Base-by-base conservation (phyloP, 768 basidiomycete species). In the Crepidotus variabilis region DNA sequence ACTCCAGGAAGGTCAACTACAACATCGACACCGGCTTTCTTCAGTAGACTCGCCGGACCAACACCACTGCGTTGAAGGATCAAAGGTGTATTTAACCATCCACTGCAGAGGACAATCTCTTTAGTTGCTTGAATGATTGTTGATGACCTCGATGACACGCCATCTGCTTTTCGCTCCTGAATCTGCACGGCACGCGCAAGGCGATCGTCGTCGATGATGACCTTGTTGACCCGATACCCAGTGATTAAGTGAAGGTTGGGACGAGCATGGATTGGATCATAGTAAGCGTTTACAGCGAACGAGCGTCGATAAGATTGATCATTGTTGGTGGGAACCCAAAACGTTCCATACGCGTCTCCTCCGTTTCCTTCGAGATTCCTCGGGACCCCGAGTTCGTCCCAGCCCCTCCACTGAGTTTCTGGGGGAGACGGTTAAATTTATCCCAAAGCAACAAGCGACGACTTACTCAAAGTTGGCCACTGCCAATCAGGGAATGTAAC, bases 401-500 rank as follows among this genome's bases (percentile, higher is more conserved):
- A 56, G 8, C 54, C 59, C 13, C 48, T 50, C 59, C 59, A 60
- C 18, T 60, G 59, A n/a, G 21, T 10, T 34, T 60, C 59, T 60
- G 16, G 28, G 28, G 28, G 6, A 3, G 0, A 18, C 1, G 14
- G 34, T 20, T 36, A 47, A 33, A 14, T 8, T 23, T 13, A n/a
- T 11, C 10, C 10, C 2, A 22, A 6, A 22, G 21, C 35, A 5
- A 5, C 18, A 22, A 39, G 1, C 10, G 16, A 23, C 2, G 8
- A 28, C 59, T 48, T 50, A 60, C 59, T 60, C 28, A 56, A 52
- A 14, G 51, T 56, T 5, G 59, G 59, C 59, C 59, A 60, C 23
- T 52, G 55, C 59, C 59, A 60, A 28, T 60, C 59, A 39, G 55
- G 59, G 46, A 56, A 60, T 13, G 58, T 59, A 3, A 47, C 58